Percentiles rank a stretch among this genome's conserved stretches.
Evolutionary conservation across 2,329 filamentous ascomycete species (phyloP).

Genomic region (Rhinocladiella mackenziei): DNA sequence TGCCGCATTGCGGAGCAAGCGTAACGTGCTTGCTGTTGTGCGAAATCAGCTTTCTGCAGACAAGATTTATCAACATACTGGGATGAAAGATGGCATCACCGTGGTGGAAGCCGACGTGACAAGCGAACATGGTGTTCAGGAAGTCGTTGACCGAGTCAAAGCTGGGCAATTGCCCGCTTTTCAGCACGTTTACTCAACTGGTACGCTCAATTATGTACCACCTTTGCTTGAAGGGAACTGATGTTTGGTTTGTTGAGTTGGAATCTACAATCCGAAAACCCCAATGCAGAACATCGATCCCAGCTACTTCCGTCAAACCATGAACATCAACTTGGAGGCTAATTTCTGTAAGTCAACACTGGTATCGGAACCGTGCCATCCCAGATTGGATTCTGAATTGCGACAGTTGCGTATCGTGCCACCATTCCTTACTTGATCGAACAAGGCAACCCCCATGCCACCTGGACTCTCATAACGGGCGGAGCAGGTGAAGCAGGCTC

Average conservation of each 20-base stretch:
- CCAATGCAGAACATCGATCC: not conserved
- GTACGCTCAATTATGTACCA: conserved; percentile 23
- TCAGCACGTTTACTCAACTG: conserved; percentile 38
- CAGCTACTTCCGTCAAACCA: conserved; percentile 2
- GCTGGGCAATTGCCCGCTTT: conserved; percentile 37
- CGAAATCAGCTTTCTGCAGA: conserved; percentile 36
- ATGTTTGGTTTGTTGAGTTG: not conserved
- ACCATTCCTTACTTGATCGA: conserved; percentile 36
- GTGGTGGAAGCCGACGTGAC: conserved; percentile 35
- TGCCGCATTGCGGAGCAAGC: conserved; percentile 31
- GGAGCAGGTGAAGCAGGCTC: conserved; percentile 30
- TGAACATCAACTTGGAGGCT: conserved; percentile 5
- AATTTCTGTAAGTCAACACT: conserved; percentile 4
- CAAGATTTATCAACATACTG: conserved; percentile 35
- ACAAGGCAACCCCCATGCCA: conserved; percentile 30
- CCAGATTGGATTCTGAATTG: conserved; percentile 1
- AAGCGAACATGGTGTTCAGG: conserved; percentile 33
- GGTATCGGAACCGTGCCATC: too few relatives aligned
- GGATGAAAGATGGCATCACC: conserved; percentile 33
- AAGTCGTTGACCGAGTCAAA: conserved; percentile 37
- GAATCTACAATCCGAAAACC: not conserved
- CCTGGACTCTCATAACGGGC: conserved; percentile 38
- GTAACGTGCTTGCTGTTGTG: conserved; percentile 38
- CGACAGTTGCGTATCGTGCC: conserved; percentile 33
- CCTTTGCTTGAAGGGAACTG: not conserved